Evolutionary conservation across 768 basidiomycete species (phyloP).

Genomic region (Xerocomellus chrysenteron): DNA sequence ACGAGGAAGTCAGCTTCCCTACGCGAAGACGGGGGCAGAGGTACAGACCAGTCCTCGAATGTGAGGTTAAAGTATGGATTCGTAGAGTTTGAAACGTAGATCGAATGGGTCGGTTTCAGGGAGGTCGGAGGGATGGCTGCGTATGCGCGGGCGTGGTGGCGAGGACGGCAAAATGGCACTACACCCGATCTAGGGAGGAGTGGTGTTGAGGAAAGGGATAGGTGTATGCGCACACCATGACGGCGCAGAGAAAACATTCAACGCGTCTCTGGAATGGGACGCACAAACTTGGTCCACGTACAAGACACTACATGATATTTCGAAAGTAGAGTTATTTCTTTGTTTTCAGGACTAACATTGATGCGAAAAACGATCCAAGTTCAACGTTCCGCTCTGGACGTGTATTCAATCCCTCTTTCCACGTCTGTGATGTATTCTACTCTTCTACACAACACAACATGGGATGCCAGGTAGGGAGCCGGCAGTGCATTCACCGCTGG

Average conservation of each 20-base stretch:
- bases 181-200: neutral
- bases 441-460: conserved; percentile 21
- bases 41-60: conserved; percentile 81
- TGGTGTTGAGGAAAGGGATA: neutral
- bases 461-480: neutral
- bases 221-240: conserved; percentile 32
- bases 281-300: neutral
- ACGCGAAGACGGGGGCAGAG: conserved; percentile 25
- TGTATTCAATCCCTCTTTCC: neutral
- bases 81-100: conserved; percentile 73
- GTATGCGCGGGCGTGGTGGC: conserved; percentile 10
- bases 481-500: conserved; percentile 62
- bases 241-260: conserved; percentile 30
- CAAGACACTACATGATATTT: neutral
- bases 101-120: conserved; percentile 44
- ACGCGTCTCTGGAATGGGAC: neutral
- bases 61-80: conserved; percentile 90
- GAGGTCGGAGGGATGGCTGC: conserved; percentile 14
- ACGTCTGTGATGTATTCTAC: conserved; percentile 12
- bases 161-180: neutral
- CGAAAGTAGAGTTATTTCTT: neutral
- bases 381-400: neutral
- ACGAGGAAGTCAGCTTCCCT: conserved; percentile 16
- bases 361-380: neutral
- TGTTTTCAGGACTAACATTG: neutral